phyloP scores from a whole-genome alignment of 108 stramenopile genomes.

The Aurantiochytrium sp. region DNA sequence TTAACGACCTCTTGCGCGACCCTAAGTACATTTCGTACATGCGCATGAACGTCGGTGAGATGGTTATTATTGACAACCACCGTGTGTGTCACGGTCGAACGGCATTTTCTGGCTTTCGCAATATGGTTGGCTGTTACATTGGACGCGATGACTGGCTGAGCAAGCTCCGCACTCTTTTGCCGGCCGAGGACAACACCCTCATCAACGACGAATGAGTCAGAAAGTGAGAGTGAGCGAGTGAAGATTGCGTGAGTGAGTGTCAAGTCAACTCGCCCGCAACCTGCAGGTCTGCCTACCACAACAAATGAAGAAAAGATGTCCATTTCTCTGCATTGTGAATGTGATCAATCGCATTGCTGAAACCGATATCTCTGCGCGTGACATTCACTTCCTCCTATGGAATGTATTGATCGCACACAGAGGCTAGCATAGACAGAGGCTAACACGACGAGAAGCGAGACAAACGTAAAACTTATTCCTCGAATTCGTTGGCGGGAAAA shows the following conservation, averaged over 20 bases:
- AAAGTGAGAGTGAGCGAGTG: not conserved
- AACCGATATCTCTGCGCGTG: too few relatives aligned
- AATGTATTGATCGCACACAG: too few relatives aligned
- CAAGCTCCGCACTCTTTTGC: not conserved
- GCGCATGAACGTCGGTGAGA: conserved; percentile 11
- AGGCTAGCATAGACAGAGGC: too few relatives aligned
- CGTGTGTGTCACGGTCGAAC: not conserved
- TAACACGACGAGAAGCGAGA: too few relatives aligned
- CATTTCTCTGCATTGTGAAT: too few relatives aligned
- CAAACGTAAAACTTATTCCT: not conserved
- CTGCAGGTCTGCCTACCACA: too few relatives aligned
- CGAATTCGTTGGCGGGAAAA: not conserved
- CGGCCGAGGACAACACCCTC: not conserved
- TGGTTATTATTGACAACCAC: not conserved
- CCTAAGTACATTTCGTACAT: not conserved
- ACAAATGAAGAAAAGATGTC: too few relatives aligned
- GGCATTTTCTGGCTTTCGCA: conserved; percentile 4
- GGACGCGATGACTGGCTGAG: not conserved
- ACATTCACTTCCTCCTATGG: too few relatives aligned
- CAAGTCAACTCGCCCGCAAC: too few relatives aligned
- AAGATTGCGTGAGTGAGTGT: too few relatives aligned
- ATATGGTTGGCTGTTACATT: conserved; percentile 13
- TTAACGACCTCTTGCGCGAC: not conserved
- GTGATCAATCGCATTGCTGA: too few relatives aligned
- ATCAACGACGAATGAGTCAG: not conserved